phyloP scores from a whole-genome alignment of 495 filamentous ascomycete genomes.

The Penicillium daleae region DNA sequence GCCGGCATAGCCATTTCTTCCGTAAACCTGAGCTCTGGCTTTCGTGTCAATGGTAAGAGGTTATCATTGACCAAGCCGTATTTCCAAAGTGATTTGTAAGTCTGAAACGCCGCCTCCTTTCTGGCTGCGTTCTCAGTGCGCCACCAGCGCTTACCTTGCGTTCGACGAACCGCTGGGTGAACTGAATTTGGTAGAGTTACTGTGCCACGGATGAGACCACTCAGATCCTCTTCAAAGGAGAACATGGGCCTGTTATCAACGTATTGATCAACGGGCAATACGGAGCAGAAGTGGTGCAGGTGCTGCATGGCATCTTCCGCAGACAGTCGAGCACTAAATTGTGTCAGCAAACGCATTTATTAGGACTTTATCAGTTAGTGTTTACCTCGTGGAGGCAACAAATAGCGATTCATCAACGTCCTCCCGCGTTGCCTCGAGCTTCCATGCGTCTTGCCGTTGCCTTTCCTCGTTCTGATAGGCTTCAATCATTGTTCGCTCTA shows the following conservation, averaged over 20 bases:
- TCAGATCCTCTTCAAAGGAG: constrained; percentile 36
- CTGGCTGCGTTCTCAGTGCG: constrained; percentile 72
- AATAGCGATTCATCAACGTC: constrained; percentile 50
- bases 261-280: constrained; percentile 60
- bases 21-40: constrained; percentile 24
- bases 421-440: constrained; percentile 53
- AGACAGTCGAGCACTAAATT: constrained; percentile 70
- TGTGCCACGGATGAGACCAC: constrained; percentile 26
- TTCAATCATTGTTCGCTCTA: constrained; percentile 75
- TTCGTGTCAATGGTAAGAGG: constrained; percentile 62
- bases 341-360: not conserved
- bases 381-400: constrained; percentile 58
- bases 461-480: constrained; percentile 74
- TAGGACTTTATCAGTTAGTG: constrained; percentile 3
- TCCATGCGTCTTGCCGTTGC: constrained; percentile 45
- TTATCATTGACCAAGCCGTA: constrained; percentile 78
- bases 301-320: constrained; percentile 72
- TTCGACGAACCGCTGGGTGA: constrained; percentile 60
- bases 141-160: constrained; percentile 61
- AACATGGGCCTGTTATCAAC: constrained; percentile 56
- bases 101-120: constrained; percentile 84
- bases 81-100: constrained; percentile 71
- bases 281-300: constrained; percentile 80
- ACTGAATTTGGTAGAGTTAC: constrained; percentile 77
- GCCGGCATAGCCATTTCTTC: constrained; percentile 24